Conservation (phyloP, 306 rosid species). For the Carpinus fangiana region DNA sequence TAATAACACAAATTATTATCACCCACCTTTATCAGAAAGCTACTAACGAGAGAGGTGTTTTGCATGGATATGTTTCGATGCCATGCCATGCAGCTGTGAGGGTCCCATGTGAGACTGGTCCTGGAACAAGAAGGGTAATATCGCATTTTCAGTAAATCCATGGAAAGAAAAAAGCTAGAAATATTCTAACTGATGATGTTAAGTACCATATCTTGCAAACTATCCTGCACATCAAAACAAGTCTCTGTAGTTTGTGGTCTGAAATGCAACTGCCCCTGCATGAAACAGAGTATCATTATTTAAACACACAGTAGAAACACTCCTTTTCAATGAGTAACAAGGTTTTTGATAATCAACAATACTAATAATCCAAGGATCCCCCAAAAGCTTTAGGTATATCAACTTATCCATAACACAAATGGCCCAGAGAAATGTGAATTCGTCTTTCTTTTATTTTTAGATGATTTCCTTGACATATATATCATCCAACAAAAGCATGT, state of each 20-base stretch:
- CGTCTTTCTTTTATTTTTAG: not conserved
- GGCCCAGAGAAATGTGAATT: not conserved
- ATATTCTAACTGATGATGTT: not conserved
- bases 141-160: conserved; percentile 4
- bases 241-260: conserved; percentile 30
- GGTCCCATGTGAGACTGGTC: conserved; percentile 38
- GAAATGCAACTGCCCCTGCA: conserved; percentile 47
- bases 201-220: conserved; percentile 37
- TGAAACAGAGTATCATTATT: conserved; percentile 1
- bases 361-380: not conserved
- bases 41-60: conserved; percentile 23
- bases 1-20: not conserved
- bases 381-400: not conserved
- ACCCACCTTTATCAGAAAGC: not conserved
- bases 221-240: conserved; percentile 34
- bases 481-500: not conserved
- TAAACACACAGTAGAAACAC: not conserved
- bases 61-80: conserved; percentile 30
- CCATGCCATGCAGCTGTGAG: conserved; percentile 34
- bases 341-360: conserved; percentile 9
- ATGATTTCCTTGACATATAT: not conserved
- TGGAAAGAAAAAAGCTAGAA: not conserved
- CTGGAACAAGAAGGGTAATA: conserved; percentile 30
- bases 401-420: not conserved
- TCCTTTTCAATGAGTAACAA: not conserved